These are phyloP conservation scores for Linnemannia hyalina DNA, from an alignment of 192 early-diverging fungal genomes.

Conservation along the genomic window DNA sequence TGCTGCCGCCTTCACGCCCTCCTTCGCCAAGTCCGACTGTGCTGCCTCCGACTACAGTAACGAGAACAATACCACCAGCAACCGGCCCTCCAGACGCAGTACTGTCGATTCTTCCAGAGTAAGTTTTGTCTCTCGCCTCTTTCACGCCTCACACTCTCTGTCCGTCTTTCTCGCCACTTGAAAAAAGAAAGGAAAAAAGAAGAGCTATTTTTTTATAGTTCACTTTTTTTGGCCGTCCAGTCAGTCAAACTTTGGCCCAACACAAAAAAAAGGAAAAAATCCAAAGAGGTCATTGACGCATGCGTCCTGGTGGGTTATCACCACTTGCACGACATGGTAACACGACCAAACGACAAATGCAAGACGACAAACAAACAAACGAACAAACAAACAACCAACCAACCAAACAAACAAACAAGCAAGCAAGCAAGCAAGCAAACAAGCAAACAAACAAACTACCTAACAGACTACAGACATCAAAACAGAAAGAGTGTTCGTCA, in stretches of 20 bases:
- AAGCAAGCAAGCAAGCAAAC: neutral
- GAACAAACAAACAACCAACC: neutral
- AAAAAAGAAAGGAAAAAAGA: neutral
- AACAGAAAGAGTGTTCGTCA: neutral
- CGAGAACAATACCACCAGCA: conserved; percentile 1
- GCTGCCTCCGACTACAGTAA: conserved; percentile 26
- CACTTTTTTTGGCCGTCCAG: neutral
- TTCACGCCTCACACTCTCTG: too few species aligned
- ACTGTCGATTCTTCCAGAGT: conserved; percentile 39
- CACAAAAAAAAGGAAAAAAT: neutral
- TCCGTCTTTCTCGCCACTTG: neutral
- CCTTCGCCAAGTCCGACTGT: conserved; percentile 43
- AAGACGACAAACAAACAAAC: neutral
- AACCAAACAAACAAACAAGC: neutral
- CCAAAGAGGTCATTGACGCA: neutral
- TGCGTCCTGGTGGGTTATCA: neutral
- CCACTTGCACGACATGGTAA: neutral
- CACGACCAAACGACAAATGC: neutral
- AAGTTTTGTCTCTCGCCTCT: neutral
- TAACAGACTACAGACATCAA: neutral
- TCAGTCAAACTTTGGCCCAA: neutral
- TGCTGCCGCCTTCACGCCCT: conserved; percentile 48
- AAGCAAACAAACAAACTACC: neutral
- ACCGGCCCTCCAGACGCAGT: conserved; percentile 24
- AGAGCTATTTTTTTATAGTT: neutral